phyloP scores from a whole-genome alignment of 2,329 filamentous ascomycete genomes.

The Amauroascus verrucosus region DNA sequence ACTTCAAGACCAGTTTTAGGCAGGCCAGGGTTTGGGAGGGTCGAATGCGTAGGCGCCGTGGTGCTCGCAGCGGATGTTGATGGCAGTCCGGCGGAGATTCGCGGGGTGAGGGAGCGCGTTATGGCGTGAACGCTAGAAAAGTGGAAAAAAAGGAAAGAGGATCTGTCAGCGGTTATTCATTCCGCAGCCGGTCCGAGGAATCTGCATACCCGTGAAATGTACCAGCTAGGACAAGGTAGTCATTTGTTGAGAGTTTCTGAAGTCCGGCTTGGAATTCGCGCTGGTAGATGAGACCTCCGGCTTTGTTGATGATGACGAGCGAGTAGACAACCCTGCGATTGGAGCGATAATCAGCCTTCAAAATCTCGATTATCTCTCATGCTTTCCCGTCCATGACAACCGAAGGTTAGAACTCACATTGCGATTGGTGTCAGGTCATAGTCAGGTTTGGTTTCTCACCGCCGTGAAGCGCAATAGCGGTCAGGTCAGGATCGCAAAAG shows the following conservation, averaged over 20 bases:
- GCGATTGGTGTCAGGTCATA: slow-evolving; percentile 4
- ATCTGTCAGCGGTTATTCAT: background rate
- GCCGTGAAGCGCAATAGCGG: background rate
- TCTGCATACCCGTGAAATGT: slow-evolving; percentile 78
- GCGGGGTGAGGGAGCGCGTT: slow-evolving; percentile 45
- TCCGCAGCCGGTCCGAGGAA: background rate
- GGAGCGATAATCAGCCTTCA: background rate
- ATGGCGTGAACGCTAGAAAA: slow-evolving; percentile 52
- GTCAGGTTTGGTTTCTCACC: background rate
- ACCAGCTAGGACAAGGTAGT: slow-evolving; percentile 91
- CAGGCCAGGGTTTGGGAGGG: slow-evolving; percentile 26
- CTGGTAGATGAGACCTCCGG: slow-evolving; percentile 91
- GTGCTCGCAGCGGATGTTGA: slow-evolving; percentile 21
- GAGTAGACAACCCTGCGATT: slow-evolving; percentile 77
- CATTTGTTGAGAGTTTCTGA: slow-evolving; percentile 83
- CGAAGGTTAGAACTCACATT: background rate
- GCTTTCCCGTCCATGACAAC: background rate
- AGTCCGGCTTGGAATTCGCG: slow-evolving; percentile 82
- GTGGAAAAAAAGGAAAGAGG: background rate
- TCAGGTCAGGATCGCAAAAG: background rate
- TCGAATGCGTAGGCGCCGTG: slow-evolving; percentile 22
- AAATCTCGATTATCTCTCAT: background rate
- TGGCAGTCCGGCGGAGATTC: slow-evolving; percentile 25
- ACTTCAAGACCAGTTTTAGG: slow-evolving; percentile 66
- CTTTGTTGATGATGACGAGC: slow-evolving; percentile 97